Conservation (phyloP, 495 filamentous ascomycete species). For the Entonaema liquescens region DNA sequence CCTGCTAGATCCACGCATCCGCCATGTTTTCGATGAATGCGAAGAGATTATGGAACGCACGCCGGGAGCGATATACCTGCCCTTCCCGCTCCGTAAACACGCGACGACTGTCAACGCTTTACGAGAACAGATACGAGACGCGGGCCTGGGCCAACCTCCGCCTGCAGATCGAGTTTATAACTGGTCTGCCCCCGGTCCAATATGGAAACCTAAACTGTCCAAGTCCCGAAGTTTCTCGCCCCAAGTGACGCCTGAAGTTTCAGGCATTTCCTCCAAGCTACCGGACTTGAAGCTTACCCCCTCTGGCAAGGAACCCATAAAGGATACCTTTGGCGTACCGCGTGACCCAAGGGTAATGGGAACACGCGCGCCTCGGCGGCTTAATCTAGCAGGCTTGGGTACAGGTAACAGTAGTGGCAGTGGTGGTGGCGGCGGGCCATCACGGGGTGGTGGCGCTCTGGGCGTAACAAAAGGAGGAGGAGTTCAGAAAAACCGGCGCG, state of each 20-base stretch:
- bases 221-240: neutral
- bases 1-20: constrained; percentile 25
- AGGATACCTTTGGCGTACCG: neutral
- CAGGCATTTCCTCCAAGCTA: neutral
- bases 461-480: neutral
- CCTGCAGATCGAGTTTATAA: neutral
- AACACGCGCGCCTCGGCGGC: neutral
- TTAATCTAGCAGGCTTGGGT: neutral
- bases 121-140: too few species aligned
- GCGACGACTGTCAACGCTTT: neutral
- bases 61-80: neutral
- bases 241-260: neutral
- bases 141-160: neutral
- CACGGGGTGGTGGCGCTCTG: neutral
- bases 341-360: neutral
- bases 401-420: too few species aligned
- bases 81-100: neutral
- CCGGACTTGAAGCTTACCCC: neutral
- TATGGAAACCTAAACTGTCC: neutral
- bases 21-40: constrained; percentile 31
- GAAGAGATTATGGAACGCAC: neutral
- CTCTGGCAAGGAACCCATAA: neutral
- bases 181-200: neutral
- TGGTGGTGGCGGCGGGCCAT: neutral
- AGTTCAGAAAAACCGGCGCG: neutral